These are phyloP conservation scores for Saccharomyces hybrid DNA, from an alignment of 1,139 yeast genomes.

Conservation along the genomic window DNA sequence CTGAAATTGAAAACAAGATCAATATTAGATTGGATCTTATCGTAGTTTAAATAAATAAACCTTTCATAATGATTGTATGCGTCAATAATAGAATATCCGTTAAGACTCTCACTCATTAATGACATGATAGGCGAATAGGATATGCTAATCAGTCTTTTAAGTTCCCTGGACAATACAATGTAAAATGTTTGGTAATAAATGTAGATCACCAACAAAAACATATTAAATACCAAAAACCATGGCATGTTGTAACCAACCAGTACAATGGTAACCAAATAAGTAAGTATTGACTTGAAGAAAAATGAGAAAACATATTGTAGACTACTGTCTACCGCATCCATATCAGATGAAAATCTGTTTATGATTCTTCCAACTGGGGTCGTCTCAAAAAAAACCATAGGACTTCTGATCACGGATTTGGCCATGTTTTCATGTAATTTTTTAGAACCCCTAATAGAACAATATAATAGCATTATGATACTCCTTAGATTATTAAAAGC, in stretches of 20 bases:
- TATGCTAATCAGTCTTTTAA: constrained; percentile 46
- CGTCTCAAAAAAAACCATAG: constrained; percentile 73
- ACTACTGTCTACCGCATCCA: constrained; percentile 51
- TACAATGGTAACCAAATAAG: constrained; percentile 42
- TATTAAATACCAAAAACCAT: constrained; percentile 39
- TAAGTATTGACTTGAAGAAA: constrained; percentile 39
- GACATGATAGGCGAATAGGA: constrained; percentile 57
- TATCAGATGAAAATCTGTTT: constrained; percentile 64
- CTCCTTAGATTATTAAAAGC: constrained; percentile 45
- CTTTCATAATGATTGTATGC: constrained; percentile 49
- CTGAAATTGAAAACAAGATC: constrained; percentile 50
- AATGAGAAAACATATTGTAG: constrained; percentile 42
- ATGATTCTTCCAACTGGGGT: constrained; percentile 73
- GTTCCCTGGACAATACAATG: constrained; percentile 47
- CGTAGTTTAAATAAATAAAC: constrained; percentile 47
- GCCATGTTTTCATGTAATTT: constrained; percentile 60
- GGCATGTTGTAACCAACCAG: constrained; percentile 50
- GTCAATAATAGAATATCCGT: constrained; percentile 52
- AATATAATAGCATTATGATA: constrained; percentile 50
- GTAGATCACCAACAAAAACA: constrained; percentile 39
- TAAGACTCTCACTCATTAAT: constrained; percentile 53
- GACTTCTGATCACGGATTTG: constrained; percentile 52
- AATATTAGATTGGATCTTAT: constrained; percentile 56
- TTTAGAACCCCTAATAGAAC: constrained; percentile 58
- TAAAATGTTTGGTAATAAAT: constrained; percentile 47